Evolutionary conservation across 495 filamentous ascomycete genomes (phyloP), one percentile per base, ranked within the genome.

Genomic region (Recurvomyces mirabilis): DNA sequence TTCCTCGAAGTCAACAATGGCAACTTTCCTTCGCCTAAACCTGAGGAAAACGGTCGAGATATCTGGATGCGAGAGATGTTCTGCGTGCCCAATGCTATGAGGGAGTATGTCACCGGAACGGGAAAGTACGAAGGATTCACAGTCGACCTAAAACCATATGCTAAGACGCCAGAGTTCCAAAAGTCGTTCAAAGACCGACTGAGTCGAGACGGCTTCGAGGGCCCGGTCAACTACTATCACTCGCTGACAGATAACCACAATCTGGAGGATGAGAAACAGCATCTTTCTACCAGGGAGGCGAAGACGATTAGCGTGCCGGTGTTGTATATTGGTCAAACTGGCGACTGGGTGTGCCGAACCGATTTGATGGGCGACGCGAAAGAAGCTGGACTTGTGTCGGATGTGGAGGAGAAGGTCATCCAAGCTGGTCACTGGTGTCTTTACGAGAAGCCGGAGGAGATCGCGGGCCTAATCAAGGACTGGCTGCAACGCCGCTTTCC

Each of bases 241-340:
- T 18, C 47, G 4, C 17, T 38, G 34, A 30, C n/a, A 13, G 26
- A 46, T 17, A 36, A 41, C 17, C 13, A 13, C n/a, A 38, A 37
- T 12, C 20, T 45, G 15, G 51, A 50, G 51, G 51, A 36, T 10
- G 41, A 46, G 37, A n/a, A n/a, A n/a, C n/a, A n/a, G n/a, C n/a
- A n/a, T n/a, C n/a, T n/a, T n/a, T n/a, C n/a, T 6, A 33, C 44
- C 9, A 25, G 26, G 3, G 37, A 11, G 14, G 23, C 20, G 20
- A 44, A 34, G 23, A 17, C 9, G 33, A 38, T 54, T 29, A 37
- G 12, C 6, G 41, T 50, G 22, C 51, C 51, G 18, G 5, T 46
- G 35, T 24, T 54, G 41, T 54, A 53, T 23, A 41, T 54, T 15
- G 51, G 47, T 9, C 30, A 42, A 24, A 46, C 46, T 25, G 36